A percentile compares a stretch with the other conserved stretches of the same genome.
phyloP scores from a whole-genome alignment of 495 filamentous ascomycete genomes.

The Aspergillus sclerotioniger region DNA sequence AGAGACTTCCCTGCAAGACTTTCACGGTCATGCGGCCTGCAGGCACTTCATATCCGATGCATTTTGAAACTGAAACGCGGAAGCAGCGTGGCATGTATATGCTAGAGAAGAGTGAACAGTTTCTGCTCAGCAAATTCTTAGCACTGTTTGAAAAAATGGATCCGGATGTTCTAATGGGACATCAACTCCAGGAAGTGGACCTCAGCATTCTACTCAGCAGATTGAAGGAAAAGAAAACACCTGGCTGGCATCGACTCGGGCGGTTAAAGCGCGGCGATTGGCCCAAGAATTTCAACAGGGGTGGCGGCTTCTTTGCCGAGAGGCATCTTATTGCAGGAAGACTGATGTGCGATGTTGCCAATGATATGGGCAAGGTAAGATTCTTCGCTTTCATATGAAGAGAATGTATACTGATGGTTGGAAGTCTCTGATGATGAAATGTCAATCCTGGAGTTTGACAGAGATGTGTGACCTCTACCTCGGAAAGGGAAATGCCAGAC shows the following conservation, averaged over 20 bases:
- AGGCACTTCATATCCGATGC: conserved; percentile 71
- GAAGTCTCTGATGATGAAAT: conserved; percentile 89
- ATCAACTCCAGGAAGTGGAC: conserved; percentile 94
- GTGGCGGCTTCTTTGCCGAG: conserved; percentile 88
- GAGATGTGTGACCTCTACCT: conserved; percentile 96
- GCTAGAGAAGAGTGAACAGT: conserved; percentile 75
- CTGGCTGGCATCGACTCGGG: conserved; percentile 89
- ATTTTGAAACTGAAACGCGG: conserved; percentile 73
- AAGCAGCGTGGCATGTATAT: conserved; percentile 73
- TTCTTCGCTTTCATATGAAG: not conserved
- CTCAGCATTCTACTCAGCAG: conserved; percentile 87
- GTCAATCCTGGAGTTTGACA: conserved; percentile 94
- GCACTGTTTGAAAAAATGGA: conserved; percentile 84
- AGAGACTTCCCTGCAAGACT: conserved; percentile 82
- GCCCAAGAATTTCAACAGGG: conserved; percentile 84
- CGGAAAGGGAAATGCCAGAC: conserved; percentile 60
- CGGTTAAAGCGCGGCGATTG: conserved; percentile 78
- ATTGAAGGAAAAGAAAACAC: conserved; percentile 84
- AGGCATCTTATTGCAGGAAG: conserved; percentile 86
- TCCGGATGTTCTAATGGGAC: conserved; percentile 93
- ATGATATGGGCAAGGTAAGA: conserved; percentile 84
- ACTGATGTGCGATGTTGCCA: conserved; percentile 89
- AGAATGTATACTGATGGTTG: conserved; percentile 26
- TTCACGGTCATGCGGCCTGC: conserved; percentile 89
- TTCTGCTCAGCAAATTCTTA: conserved; percentile 81